Evolutionary conservation across 1,139 yeast genomes (phyloP), one percentile per base, ranked within the genome.

Genomic region (Candida pseudocylindracea): DNA sequence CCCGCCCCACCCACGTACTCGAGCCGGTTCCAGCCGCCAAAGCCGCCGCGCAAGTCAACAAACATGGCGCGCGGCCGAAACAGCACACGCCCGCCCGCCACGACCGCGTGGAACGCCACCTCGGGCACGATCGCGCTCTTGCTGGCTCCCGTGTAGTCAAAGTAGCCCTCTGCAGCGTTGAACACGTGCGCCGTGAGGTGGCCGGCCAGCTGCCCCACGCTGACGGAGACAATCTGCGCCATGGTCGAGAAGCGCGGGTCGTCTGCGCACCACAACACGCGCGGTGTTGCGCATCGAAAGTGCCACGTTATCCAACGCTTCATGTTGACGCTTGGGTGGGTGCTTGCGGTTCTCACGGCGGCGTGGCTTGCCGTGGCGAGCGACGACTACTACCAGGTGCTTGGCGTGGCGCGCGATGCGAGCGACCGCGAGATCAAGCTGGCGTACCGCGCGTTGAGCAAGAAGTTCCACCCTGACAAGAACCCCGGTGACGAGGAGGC

Each of bases 401-500:
- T 85, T n/a, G 95, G 92, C 1, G 60, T 85, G 7, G 46, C 59
- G 11, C 68, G 61, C 41, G 60, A 63, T 41, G 93, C 94, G 1
- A 63, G 63, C 34, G 93, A 79, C 24, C 72, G 67, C 42, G 85
- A 85, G 37, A 79, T 88, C 55, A 81, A 80, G 48, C 68, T 72
- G 38, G 94, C 96, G 1, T 88, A 85, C 51, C 57, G 94, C 42
- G 68, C 69, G 38, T 57, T 88, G 40, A 74, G 91, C 41, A 76
- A 83, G 50, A 80, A 79, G 46, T 83, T 68, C 51, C 98, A 88
- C 48, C 98, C 98, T 1, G 98, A 88, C 51, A 88, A 91, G 56
- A 88, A 88, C 46, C 75, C 61, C 5, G 20, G 20, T 6, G 69
- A 74, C 41, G 88, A 79, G 15, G 74, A 65, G 30, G 93, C 95